Evolutionary conservation across 257 asterid species (phyloP).

Genomic region (Solanum tacnaense): DNA sequence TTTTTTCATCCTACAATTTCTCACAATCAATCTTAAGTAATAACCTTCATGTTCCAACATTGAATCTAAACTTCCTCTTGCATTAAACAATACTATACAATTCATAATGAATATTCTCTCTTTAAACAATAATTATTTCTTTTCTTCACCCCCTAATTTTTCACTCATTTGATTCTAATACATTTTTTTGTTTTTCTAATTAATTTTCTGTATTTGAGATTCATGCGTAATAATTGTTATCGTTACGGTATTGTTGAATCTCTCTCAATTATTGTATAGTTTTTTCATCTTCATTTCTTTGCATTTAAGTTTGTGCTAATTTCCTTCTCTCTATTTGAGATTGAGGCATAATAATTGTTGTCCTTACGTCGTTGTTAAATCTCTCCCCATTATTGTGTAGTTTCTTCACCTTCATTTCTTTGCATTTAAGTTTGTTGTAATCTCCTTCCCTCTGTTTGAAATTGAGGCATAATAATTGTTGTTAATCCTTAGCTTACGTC

Average conservation of each 20-base stretch:
- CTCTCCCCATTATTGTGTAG: not conserved
- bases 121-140: no score
- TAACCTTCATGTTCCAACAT: not conserved
- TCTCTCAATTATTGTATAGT: not conserved
- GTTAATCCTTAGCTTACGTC: no score
- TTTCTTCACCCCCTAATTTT: not conserved
- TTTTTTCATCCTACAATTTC: not conserved
- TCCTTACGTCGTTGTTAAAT: not conserved
- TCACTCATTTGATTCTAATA: not conserved
- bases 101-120: not conserved
- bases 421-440: no score
- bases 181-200: not conserved
- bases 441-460: not conserved
- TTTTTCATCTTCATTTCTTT: not conserved
- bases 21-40: not conserved
- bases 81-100: no score
- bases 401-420: not conserved
- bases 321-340: not conserved
- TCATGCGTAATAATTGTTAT: not conserved
- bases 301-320: no score
- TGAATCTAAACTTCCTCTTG: not conserved
- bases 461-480: not conserved
- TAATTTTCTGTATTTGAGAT: not conserved
- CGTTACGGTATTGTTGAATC: not conserved
- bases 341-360: not conserved